These are phyloP conservation scores for Protostelium mycophagum DNA, from an alignment of 78 protist species.

Conservation along the genomic window DNA sequence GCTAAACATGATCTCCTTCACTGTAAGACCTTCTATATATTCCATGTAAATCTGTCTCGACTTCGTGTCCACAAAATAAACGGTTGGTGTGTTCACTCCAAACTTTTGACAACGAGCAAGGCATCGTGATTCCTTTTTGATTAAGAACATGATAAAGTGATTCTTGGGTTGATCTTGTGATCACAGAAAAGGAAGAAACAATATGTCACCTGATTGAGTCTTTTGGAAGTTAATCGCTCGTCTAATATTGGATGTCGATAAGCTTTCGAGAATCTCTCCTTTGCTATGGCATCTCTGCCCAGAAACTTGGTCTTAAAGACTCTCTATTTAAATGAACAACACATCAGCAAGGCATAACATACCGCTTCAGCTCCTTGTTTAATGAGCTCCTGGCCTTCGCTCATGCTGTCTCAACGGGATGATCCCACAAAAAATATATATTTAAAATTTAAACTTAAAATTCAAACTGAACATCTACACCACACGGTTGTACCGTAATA, in stretches of 20 bases:
- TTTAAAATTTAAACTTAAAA: too few species aligned
- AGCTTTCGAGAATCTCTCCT: conserved; percentile 72
- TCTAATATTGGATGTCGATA: conserved; percentile 73
- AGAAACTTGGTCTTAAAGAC: not conserved
- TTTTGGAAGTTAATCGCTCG: conserved; percentile 26
- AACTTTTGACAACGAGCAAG: conserved; percentile 19
- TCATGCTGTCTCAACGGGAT: too few species aligned
- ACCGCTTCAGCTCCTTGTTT: conserved; percentile 71
- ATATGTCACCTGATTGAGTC: conserved; percentile 48
- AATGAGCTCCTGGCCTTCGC: too few species aligned
- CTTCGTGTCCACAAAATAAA: conserved; percentile 16
- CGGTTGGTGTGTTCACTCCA: conserved; percentile 37
- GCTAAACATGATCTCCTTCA: conserved; percentile 8
- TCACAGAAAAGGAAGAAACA: too few species aligned
- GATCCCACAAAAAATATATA: too few species aligned
- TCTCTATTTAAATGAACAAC: not conserved
- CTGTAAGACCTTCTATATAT: conserved; percentile 35
- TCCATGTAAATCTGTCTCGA: conserved; percentile 44
- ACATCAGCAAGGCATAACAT: not conserved
- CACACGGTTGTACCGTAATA: too few species aligned
- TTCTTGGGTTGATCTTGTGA: too few species aligned
- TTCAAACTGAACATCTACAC: too few species aligned
- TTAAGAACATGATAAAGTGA: not conserved
- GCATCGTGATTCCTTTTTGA: not conserved
- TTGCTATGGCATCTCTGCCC: conserved; percentile 60